Evolutionary conservation across 1,139 yeast species (phyloP), one percentile per base, ranked within the genome.

Genomic region (Debaryomyces robertsiae): DNA sequence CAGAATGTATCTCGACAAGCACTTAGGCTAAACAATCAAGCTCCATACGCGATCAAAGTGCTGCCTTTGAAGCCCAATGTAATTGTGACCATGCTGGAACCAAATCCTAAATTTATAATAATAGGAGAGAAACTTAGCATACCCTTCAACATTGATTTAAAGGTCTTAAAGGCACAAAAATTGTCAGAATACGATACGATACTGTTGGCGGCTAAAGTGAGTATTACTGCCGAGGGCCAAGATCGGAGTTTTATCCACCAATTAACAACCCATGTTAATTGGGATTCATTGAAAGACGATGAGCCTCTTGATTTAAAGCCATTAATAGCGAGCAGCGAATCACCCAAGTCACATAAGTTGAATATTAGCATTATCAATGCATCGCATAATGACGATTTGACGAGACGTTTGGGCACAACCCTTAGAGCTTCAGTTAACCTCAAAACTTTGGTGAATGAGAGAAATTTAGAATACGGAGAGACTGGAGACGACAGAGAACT

Each of bases 281-380:
- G 77, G 77, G 63, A 67, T 27, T 52, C 42, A 5, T 49, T 64
- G 38, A 73, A 73, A 46, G 78, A 73, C 45, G 78, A 73, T 39
- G 75, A 69, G 42, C 60, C 71, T 0, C 49, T 71, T 31, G 54
- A 55, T 17, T 44, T 68, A 24, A 41, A 46, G 3, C 40, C 38
- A 5, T 36, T 59, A 14, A 45, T 50, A 2, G 51, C 48, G 4
- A 44, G 22, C n/a, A 30, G 42, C 6, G 33, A 38, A 2, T 50
- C 45, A 0, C 43, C 46, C 3, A 41, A 47, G 9, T 28, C 43
- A 1, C 53, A 60, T 17, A 24, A 23, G 0, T 44, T 73, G 29
- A 52, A 50, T 27, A 46, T 73, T 2, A 46, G 53, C 2, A 49
- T 70, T n/a, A 72, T 71, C 28, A 49, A 48, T 16, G 49, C 54